Conservation (phyloP, 768 basidiomycete genomes). For the Trametes cinnabarina region DNA sequence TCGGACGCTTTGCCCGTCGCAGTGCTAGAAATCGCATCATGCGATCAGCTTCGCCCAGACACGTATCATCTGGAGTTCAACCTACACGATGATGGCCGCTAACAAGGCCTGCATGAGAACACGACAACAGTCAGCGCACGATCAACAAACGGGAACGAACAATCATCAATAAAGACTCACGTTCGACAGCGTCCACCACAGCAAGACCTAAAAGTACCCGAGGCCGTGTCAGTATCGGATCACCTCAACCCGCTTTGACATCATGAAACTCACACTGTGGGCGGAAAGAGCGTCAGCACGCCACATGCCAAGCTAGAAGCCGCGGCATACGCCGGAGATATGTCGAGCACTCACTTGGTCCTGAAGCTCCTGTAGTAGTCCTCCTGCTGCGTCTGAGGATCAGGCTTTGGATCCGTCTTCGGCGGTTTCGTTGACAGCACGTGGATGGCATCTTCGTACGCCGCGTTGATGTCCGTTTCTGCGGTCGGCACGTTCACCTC, state of each 20-base stretch:
- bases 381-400: conserved; percentile 65
- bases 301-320: not conserved
- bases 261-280: conserved; percentile 31
- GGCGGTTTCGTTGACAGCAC: conserved; percentile 77
- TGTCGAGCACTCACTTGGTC: conserved; percentile 59
- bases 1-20: conserved; percentile 51
- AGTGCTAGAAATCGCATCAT: conserved; percentile 30
- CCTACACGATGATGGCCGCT: conserved; percentile 72
- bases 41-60: conserved; percentile 1
- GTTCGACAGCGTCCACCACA: conserved; percentile 89
- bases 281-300: conserved; percentile 18
- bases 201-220: conserved; percentile 50
- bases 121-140: not conserved
- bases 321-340: not conserved
- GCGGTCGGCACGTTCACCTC: conserved; percentile 84
- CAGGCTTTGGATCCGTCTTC: conserved; percentile 62
- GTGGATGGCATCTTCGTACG: conserved; percentile 89
- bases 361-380: conserved; percentile 89
- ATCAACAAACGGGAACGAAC: conserved; percentile 19
- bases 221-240: conserved; percentile 17
- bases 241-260: conserved; percentile 1
- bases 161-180: conserved; percentile 36
- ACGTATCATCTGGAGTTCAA: conserved; percentile 13
- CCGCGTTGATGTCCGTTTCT: conserved; percentile 84
- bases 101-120: conserved; percentile 52